These are phyloP conservation scores for Trichoderma cornu-damae DNA, from an alignment of 2,329 filamentous ascomycete species.

Conservation along the genomic window DNA sequence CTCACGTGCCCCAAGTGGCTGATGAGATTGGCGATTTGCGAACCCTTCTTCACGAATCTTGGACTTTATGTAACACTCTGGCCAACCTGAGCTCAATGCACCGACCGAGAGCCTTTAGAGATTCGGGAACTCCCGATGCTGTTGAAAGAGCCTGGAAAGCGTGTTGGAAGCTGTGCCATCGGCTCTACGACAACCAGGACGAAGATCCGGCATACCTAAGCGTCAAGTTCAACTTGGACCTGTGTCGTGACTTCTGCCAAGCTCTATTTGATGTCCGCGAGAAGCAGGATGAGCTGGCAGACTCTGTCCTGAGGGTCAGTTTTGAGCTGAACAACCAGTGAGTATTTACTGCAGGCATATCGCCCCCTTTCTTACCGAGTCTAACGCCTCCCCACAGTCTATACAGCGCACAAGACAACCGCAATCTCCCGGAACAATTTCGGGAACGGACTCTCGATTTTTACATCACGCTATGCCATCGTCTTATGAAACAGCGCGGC, in stretches of 20 bases:
- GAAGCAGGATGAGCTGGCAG: constrained; percentile 69
- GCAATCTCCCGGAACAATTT: constrained; percentile 77
- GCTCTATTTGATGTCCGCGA: constrained; percentile 80
- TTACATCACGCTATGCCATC: constrained; percentile 88
- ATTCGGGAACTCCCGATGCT: constrained; percentile 65
- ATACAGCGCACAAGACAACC: constrained; percentile 80
- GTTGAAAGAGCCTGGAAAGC: constrained; percentile 89
- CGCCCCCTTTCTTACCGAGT: neutral
- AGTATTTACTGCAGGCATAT: constrained; percentile 26
- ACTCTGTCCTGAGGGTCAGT: constrained; percentile 85
- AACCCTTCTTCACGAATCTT: constrained; percentile 78
- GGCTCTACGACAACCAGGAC: constrained; percentile 75
- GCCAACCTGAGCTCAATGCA: constrained; percentile 81
- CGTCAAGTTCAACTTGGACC: constrained; percentile 70
- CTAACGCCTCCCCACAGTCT: constrained; percentile 46
- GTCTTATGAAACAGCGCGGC: constrained; percentile 89
- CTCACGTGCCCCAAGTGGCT: constrained; percentile 25
- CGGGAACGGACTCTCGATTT: constrained; percentile 88
- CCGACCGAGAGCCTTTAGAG: constrained; percentile 71
- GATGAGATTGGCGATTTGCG: constrained; percentile 64
- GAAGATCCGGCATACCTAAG: constrained; percentile 62
- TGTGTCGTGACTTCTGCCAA: constrained; percentile 90
- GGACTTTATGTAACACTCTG: constrained; percentile 88
- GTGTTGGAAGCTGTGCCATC: constrained; percentile 89
- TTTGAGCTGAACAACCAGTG: constrained; percentile 93